These are phyloP conservation scores for Rosellinia necatrix DNA, from an alignment of 2,329 filamentous ascomycete species.

Conservation along the genomic window DNA sequence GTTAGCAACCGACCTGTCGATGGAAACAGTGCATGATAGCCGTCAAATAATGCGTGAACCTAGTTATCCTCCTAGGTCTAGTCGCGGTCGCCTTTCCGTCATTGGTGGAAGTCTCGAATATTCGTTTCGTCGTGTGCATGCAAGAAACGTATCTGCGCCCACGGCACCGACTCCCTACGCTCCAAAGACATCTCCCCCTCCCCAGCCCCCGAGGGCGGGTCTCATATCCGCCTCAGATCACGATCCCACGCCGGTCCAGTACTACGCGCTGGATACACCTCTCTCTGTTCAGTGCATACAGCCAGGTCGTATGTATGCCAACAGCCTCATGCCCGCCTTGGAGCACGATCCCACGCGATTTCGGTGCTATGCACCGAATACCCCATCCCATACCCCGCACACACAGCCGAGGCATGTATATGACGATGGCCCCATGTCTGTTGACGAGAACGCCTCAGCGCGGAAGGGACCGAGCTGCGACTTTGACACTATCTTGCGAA, in stretches of 20 bases:
- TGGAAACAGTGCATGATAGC: neutral
- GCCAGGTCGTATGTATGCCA: neutral
- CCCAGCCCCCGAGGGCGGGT: neutral
- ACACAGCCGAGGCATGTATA: neutral
- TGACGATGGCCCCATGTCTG: slow-evolving; percentile 13
- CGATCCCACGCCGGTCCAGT: neutral
- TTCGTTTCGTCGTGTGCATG: neutral
- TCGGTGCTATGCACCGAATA: neutral
- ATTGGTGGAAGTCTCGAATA: neutral
- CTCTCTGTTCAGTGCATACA: neutral
- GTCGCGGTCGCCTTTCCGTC: slow-evolving; percentile 4
- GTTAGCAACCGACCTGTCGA: neutral
- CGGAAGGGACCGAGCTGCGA: slow-evolving; percentile 14
- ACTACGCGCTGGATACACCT: neutral
- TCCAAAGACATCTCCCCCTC: neutral
- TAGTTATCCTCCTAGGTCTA: slow-evolving; percentile 1
- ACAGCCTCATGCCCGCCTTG: slow-evolving; percentile 14
- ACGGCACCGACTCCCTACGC: neutral
- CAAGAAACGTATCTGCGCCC: neutral
- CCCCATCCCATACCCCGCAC: neutral
- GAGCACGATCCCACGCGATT: neutral
- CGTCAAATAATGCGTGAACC: neutral
- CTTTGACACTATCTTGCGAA: slow-evolving; percentile 24
- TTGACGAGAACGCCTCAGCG: slow-evolving; percentile 9
- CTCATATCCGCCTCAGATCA: slow-evolving; percentile 13